A percentile compares a stretch with the other conserved stretches of the same genome.
phyloP scores from a whole-genome alignment of 2,329 filamentous ascomycete genomes.

The Cercospora sesami region DNA sequence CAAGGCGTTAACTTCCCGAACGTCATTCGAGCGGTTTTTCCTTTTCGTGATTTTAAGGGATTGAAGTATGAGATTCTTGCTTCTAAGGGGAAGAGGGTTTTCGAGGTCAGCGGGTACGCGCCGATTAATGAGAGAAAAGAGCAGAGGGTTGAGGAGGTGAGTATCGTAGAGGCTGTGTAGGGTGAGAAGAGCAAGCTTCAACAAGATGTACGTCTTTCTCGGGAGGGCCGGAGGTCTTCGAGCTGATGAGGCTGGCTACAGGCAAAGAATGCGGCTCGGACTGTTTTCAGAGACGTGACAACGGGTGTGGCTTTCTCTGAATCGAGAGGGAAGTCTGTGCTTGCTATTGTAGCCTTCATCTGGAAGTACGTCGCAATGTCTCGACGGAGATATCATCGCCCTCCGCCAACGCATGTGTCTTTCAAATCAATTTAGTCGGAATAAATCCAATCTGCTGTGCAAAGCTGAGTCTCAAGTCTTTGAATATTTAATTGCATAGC shows the following conservation, averaged over 20 bases:
- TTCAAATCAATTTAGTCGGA: not conserved
- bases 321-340: too few species aligned
- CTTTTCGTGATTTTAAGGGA: not conserved
- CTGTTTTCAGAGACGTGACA: too few species aligned
- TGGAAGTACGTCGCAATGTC: not conserved
- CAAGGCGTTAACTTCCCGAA: not conserved
- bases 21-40: not conserved
- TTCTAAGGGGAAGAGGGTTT: not conserved
- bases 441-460: not conserved
- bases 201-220: too few species aligned
- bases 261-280: too few species aligned
- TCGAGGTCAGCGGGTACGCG: not conserved
- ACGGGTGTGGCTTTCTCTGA: too few species aligned
- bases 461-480: not conserved
- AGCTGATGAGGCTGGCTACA: too few species aligned
- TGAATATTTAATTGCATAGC: not conserved
- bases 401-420: too few species aligned
- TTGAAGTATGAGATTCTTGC: not conserved
- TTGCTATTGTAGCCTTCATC: too few species aligned
- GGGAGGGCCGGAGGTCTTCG: too few species aligned
- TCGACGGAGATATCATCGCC: not conserved
- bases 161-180: not conserved
- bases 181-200: too few species aligned
- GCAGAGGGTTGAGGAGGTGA: not conserved
- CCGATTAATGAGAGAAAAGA: not conserved